Conservation (phyloP, 805 yeast genomes). For the Saccharomycopsis sp. region DNA sequence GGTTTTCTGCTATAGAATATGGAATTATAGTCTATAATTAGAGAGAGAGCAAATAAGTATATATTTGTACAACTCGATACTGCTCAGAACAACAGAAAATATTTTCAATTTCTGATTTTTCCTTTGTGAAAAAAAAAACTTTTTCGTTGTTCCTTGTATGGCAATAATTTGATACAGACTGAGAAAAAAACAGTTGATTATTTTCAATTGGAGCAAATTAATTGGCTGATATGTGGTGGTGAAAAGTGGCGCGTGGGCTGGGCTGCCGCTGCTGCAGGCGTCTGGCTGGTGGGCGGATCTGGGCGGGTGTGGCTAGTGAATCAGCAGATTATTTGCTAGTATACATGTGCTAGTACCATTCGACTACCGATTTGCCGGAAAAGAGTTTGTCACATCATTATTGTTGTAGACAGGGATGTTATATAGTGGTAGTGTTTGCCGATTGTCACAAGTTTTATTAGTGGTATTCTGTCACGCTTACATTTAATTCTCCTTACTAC, state of each 20-base stretch:
- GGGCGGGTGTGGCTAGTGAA: not conserved
- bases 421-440: no score
- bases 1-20: not conserved
- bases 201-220: constrained; percentile 5
- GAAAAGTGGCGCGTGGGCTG: not conserved
- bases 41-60: not conserved
- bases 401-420: no score
- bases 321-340: not conserved
- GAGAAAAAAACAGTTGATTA: constrained; percentile 3
- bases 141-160: not conserved
- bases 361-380: no score
- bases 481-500: no score
- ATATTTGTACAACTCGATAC: not conserved
- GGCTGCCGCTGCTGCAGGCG: not conserved
- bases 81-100: not conserved
- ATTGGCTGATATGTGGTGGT: constrained; percentile 2
- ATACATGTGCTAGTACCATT: no score
- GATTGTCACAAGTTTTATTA: no score
- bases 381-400: not conserved
- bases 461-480: no score
- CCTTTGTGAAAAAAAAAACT: not conserved
- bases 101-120: not conserved
- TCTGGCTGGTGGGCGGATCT: not conserved
- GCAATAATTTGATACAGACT: not conserved
- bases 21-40: not conserved